Evolutionary conservation across 192 early-diverging fungal species (phyloP).

Genomic region (Podochytrium sp.): DNA sequence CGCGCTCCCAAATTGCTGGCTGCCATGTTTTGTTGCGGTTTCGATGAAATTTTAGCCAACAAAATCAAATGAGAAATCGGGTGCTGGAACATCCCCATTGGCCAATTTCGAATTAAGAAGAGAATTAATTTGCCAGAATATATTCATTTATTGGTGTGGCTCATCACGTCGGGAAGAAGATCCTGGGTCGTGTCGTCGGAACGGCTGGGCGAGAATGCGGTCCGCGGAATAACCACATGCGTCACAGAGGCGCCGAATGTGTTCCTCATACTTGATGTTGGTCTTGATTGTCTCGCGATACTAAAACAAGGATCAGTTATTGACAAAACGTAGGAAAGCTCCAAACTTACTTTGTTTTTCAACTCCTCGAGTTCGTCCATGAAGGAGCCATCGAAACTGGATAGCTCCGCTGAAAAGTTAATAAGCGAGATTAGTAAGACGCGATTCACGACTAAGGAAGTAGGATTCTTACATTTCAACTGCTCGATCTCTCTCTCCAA

Average conservation of each 20-base stretch:
- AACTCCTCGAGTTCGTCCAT: slow-evolving; percentile 45
- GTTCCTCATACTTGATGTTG: slow-evolving; percentile 44
- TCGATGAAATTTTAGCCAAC: too few species aligned
- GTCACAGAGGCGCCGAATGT: slow-evolving; percentile 32
- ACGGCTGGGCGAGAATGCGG: slow-evolving; percentile 8
- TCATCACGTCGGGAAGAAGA: background rate
- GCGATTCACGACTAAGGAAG: too few species aligned
- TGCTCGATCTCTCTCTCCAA: slow-evolving; percentile 25
- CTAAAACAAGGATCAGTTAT: background rate
- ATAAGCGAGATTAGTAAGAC: too few species aligned
- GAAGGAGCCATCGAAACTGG: slow-evolving; percentile 31
- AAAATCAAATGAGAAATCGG: too few species aligned
- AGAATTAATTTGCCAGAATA: too few species aligned
- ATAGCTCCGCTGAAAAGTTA: slow-evolving; percentile 33
- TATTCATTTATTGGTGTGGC: background rate
- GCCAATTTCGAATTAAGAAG: too few species aligned
- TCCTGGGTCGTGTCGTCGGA: background rate
- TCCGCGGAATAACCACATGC: slow-evolving; percentile 4
- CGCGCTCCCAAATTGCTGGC: too few species aligned
- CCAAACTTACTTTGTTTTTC: slow-evolving; percentile 32
- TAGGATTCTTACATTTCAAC: slow-evolving; percentile 28
- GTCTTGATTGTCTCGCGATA: slow-evolving; percentile 39
- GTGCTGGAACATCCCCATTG: too few species aligned
- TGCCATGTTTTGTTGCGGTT: too few species aligned
- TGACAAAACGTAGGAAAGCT: background rate